Evolutionary conservation across 805 yeast species (phyloP).

Genomic region (Lipomyces sp.): DNA sequence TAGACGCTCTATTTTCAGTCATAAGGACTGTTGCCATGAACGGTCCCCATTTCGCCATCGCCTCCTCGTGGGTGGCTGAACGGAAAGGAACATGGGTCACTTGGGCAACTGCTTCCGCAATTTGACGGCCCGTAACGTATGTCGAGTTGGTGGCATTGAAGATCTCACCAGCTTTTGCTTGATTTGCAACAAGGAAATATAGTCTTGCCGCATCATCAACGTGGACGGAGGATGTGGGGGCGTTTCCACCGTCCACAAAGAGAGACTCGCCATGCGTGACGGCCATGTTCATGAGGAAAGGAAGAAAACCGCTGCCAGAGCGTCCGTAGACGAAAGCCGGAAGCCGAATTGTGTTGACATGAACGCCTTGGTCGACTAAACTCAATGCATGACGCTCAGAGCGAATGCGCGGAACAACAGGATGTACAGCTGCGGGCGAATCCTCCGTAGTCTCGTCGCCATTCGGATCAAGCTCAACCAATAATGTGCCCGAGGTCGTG

Average conservation of each 20-base stretch:
- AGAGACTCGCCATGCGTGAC: slow-evolving; percentile 36
- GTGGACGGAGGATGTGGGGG: slow-evolving; percentile 39
- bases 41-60: no score
- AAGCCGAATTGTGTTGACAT: slow-evolving; percentile 7
- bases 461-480: slow-evolving; percentile 10
- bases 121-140: slow-evolving; percentile 31
- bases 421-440: slow-evolving; percentile 1
- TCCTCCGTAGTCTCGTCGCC: slow-evolving; percentile 24
- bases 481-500: slow-evolving; percentile 33
- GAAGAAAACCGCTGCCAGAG: slow-evolving; percentile 11
- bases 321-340: slow-evolving; percentile 18
- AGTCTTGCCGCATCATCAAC: slow-evolving; percentile 39
- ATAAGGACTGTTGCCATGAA: no score
- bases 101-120: slow-evolving; percentile 35
- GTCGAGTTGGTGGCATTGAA: slow-evolving; percentile 35
- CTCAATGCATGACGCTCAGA: slow-evolving; percentile 11
- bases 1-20: no score
- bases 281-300: slow-evolving; percentile 33
- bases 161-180: slow-evolving; percentile 33
- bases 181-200: slow-evolving; percentile 35
- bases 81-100: no score
- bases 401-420: slow-evolving; percentile 2
- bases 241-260: slow-evolving; percentile 41
- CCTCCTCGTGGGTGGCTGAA: no score
- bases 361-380: slow-evolving; percentile 9